Evolutionary conservation across 1,139 yeast genomes (phyloP).

Genomic region (Candida sp.): DNA sequence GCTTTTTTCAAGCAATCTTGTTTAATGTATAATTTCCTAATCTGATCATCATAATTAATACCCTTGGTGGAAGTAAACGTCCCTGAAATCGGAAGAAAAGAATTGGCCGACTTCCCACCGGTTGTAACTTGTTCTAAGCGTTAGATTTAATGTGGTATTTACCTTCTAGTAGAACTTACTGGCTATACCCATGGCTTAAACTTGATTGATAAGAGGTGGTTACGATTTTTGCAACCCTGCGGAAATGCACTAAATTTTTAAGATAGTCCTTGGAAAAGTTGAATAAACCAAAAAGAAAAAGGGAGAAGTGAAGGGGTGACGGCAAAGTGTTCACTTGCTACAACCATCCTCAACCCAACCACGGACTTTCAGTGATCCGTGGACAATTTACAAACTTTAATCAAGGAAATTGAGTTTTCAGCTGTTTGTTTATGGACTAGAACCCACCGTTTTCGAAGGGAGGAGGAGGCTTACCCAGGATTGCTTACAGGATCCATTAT

Average conservation of each 20-base stretch:
- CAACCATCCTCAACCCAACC: not conserved
- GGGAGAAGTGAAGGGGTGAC: too few relatives aligned
- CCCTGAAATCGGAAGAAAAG: not conserved
- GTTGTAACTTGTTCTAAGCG: not conserved
- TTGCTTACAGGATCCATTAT: not conserved
- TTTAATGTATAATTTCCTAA: not conserved
- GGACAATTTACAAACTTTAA: not conserved
- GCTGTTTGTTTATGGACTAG: too few relatives aligned
- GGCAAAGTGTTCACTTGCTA: too few relatives aligned
- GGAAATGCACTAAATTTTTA: not conserved
- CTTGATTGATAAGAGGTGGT: not conserved
- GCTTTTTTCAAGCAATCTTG: not conserved
- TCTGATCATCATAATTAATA: not conserved
- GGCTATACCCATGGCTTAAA: not conserved
- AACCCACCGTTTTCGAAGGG: not conserved
- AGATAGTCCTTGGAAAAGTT: too few relatives aligned
- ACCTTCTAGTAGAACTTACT: not conserved
- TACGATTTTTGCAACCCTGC: not conserved
- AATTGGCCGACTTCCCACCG: not conserved
- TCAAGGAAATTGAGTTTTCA: not conserved
- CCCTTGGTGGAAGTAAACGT: not conserved
- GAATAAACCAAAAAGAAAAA: too few relatives aligned
- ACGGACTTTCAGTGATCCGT: not conserved
- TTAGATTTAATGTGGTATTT: too few relatives aligned
- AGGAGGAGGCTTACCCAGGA: not conserved